Evolutionary conservation across 1,139 yeast species (phyloP), one percentile per base, ranked within the genome.

Genomic region (Magnusiomyces paraingens): DNA sequence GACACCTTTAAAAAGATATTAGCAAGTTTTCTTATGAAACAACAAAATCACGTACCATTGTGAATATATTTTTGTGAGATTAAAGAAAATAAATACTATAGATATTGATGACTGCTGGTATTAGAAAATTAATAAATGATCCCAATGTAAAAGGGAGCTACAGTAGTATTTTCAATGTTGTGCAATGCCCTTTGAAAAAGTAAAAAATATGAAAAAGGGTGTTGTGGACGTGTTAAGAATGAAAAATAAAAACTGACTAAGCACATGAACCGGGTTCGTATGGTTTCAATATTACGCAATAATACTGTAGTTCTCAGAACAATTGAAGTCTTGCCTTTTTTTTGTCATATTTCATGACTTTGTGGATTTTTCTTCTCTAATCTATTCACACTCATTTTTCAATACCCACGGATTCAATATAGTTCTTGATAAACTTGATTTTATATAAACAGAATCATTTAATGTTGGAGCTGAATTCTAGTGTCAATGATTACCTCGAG

Each of bases 401-500:
- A 26, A 26, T 26, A 26, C 32, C 32, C 32, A 26, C 32, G 4
- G 32, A 26, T 26, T 26, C 32, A 26, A 26, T 26, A 26, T 26
- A 26, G 32, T 26, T 26, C 32, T 5, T 26, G 32, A 26, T 26
- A 36, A 36, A 36, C 4, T 36, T 6, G 12, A 36, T 14, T 36
- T 14, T 3, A 36, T 14, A 36, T 36, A 36, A 36, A 36, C n/a
- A n/a, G 12, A 11, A 14, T 14, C 6, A 42, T n/a, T n/a, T 15
- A 14, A 49, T 49, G 51, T 18, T 32, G 12, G 61, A 58, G 53
- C 79, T 84, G 70, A 84, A 82, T 64, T 80, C 86, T 43, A 86
- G 93, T 4, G 95, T 93, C 60, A 88, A 87, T 65, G 95, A 87
- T 63, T 91, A 93, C 68, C 75, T 93, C 57, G 97, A 90, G 65